Base-by-base conservation (phyloP, 768 basidiomycete genomes). In the Podaxis sp. region DNA sequence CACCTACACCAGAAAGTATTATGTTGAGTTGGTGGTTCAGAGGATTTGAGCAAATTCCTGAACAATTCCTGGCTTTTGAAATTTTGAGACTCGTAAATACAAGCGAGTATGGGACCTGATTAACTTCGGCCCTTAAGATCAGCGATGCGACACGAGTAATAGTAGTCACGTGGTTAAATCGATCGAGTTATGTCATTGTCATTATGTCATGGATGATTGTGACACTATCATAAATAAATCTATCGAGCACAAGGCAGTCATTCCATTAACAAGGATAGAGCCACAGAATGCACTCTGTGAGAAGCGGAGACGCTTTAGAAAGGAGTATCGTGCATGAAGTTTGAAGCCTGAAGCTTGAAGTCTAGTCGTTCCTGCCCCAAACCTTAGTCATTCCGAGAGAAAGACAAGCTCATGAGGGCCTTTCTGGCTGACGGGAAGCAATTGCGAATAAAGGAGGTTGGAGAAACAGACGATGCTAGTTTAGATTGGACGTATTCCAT, bases 401-500 rank as follows among this genome's bases (percentile, higher is more conserved):
- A 46, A 46, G 24, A 19, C 44, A 44, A 44, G 11, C 24, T 19
- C 26, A 44, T 8, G 57, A 58, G 57, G 57, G 42, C 7, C 48
- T 48, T 58, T 46, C 17, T 30, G 9, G 13, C 57, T 28, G 28
- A 54, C 17, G 40, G 9, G 26, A 28, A 24, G 42, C 4, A 51
- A 38, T n/a, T 26, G n/a, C 28, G 38, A 33, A n/a, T 19, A 19
- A 19, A 46, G 15, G 46, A 17, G 38, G 9, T 15, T n/a, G 26
- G 39, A 24, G 54, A 53, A 33, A 40, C 12, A 51, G 6, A 33
- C 48, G 38, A 28, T 15, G 86, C 83, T 17, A 87, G 83, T 26
- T 51, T 63, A 63, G 38, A 86, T 83, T 17, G 87, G 83, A 36
- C 90, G 86, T 67, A 93, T 89, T 65, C 85, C 86, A 72, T 92